phyloP scores from a whole-genome alignment of 1,284 basidiomycete species.

The Meira miltonrushii region DNA sequence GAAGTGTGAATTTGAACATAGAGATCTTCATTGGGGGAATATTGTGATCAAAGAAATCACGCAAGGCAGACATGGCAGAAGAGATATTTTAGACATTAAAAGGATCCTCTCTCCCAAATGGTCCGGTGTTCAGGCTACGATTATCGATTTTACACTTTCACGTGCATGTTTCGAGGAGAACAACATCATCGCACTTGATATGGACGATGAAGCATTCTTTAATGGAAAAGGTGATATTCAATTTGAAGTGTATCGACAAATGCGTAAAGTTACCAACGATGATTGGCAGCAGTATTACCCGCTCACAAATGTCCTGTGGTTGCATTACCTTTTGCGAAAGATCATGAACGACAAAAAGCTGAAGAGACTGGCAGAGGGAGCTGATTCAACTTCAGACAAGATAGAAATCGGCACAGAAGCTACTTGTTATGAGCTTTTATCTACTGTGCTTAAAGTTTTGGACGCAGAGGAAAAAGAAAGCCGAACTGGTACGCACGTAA shows the following conservation, averaged over 20 bases:
- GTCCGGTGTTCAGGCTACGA: slow-evolving; percentile 67
- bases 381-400: too few relatives aligned
- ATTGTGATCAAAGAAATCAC: slow-evolving; percentile 67
- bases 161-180: slow-evolving; percentile 53
- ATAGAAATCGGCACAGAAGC: too few relatives aligned
- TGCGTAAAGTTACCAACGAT: slow-evolving; percentile 58
- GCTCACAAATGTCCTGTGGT: slow-evolving; percentile 84
- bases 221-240: slow-evolving; percentile 65
- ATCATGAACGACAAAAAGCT: slow-evolving; percentile 55
- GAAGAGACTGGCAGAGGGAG: too few relatives aligned
- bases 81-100: neutral
- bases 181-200: slow-evolving; percentile 36
- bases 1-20: slow-evolving; percentile 63
- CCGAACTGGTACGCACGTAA: too few relatives aligned
- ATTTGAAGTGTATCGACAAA: slow-evolving; percentile 88
- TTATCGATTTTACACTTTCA: slow-evolving; percentile 92
- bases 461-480: too few relatives aligned
- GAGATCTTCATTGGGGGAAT: slow-evolving; percentile 97
- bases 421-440: too few relatives aligned
- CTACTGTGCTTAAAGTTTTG: too few relatives aligned
- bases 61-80: slow-evolving; percentile 18
- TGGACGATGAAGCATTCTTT: slow-evolving; percentile 52
- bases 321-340: slow-evolving; percentile 71
- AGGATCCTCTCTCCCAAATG: slow-evolving; percentile 53
- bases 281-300: slow-evolving; percentile 72